Conservation (phyloP, 73 alveolate genomes). For the Paramecium sexaurelia region DNA sequence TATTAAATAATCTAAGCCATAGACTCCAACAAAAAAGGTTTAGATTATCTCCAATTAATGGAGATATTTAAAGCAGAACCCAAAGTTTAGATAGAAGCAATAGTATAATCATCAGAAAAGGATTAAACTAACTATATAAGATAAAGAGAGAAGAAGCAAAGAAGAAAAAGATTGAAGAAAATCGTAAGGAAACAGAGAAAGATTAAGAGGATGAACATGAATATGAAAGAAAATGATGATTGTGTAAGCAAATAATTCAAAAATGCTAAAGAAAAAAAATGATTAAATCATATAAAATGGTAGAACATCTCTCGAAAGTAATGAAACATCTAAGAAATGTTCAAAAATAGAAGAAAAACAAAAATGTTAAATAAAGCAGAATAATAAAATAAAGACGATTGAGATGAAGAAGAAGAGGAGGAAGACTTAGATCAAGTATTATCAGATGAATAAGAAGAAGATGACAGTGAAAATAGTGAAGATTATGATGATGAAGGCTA, state of each 20-base stretch:
- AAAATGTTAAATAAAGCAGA: background rate
- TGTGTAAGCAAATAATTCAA: conserved; percentile 3
- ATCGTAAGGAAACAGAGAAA: background rate
- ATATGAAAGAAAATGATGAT: conserved; percentile 42
- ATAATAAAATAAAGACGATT: background rate
- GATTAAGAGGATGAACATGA: conserved; percentile 30
- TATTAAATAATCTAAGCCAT: background rate
- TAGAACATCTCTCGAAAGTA: background rate
- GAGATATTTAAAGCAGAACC: conserved; percentile 13
- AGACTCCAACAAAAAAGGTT: background rate
- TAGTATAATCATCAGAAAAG: background rate
- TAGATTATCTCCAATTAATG: background rate
- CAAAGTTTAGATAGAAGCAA: background rate
- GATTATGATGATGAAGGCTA: background rate
- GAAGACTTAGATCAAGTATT: background rate
- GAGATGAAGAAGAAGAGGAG: background rate
- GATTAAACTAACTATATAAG: background rate
- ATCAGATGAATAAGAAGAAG: conserved; percentile 26
- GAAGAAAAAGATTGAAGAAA: background rate
- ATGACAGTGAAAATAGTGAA: background rate
- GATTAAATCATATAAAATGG: conserved; percentile 33
- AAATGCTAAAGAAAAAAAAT: conserved; percentile 19
- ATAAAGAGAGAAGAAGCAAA: conserved; percentile 4
- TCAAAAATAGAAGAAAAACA: background rate
- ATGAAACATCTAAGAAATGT: conserved; percentile 32